Base-by-base conservation (phyloP, 208 protist genomes). In the Trypanosoma boissoni region DNA sequence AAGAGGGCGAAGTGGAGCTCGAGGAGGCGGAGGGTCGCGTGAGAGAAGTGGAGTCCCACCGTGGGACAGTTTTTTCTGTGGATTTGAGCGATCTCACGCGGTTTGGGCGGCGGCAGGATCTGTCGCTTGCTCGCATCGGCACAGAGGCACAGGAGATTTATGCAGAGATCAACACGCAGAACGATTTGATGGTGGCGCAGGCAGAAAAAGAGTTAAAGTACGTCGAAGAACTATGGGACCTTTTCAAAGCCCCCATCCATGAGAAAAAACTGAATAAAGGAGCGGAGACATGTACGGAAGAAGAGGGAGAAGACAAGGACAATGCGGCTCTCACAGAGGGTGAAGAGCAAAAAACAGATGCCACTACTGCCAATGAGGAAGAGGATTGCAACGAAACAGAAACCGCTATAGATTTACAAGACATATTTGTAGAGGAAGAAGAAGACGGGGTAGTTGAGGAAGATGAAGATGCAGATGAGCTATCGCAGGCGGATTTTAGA, bases 101-200 rank as follows among this genome's bases (percentile, higher is more conserved):
- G 5, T 84, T 78, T 73, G 81, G 81, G 53, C 74, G 72, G 16
- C 76, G 80, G 7, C 81, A 88, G 58, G 77, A 88, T 24, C 62
- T 88, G 26, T 72, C 81, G 0, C 50, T 81, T 26, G 37, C 39
- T 7, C 76, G 81, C 34, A 79, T 88, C 20, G 68, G 78, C 34
- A 42, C 48, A 0, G 81, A 88, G 49, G 71, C 77, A 12, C 69
- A 64, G 3, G 52, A 48, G 3, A 72, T 84, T 48, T 34, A 80
- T 10, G 54, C 34, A 24, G 49, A 63, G 24, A 76, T 88, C 29
- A 42, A 64, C 16, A 64, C 66, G 12, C 68, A 80, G 29, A 88
- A 88, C 56, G 34, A 24, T 9, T 45, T 27, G 8, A 71, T 88
- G 74, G 41, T 65, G 32, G 28, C 21, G 41, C 62, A 82, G 43